Base-by-base conservation (phyloP, 163 green algal species). In the Prototheca stagnorum region DNA sequence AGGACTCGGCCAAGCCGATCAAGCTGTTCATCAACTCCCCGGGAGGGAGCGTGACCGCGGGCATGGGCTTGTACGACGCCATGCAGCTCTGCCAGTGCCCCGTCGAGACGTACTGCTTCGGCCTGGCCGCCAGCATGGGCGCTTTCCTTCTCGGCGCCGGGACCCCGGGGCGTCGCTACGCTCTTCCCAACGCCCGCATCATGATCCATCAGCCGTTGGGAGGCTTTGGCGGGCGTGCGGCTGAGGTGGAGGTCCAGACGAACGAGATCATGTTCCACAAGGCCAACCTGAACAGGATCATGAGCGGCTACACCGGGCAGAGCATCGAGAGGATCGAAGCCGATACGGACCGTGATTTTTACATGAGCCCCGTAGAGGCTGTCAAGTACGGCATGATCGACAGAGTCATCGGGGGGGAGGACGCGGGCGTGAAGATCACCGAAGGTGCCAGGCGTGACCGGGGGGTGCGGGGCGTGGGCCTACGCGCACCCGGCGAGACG, bases 231-330 rank as follows among this genome's bases (percentile, higher is more conserved):
- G 91, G 91, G 1, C 75, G 62, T 36, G 90, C 90, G 5, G 83
- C 93, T 14, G 90, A 99, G 66, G 91, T 98, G 59, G 89, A 95
- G 73, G 95, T 98, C 59, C 81, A 92, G 74, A 86, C 90, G 46
- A 85, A 86, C 57, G 91, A 99, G 66, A 99, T 99, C 67, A 96
- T 99, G 84, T 97, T 89, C 70, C 91, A 99, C 71, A 97, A 97
- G 65, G 80, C 75, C 35, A 97, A 95, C 69, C 70, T 99, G 27
- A 97, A 96, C 71, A 69, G 79, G 50, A 94, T 98, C 70, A 94
- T 99, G 82, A 66, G 85, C 6, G 78, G 84, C 21, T 89, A 84
- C 77, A 93, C 81, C 1, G 76, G 75, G 12, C 75, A 95, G 65
- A 61, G 77, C 8, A 71, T 93, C 8, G 70, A 93, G 40, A 70